phyloP scores from a whole-genome alignment of 768 basidiomycete species.

The Pleurotus eryngii region DNA sequence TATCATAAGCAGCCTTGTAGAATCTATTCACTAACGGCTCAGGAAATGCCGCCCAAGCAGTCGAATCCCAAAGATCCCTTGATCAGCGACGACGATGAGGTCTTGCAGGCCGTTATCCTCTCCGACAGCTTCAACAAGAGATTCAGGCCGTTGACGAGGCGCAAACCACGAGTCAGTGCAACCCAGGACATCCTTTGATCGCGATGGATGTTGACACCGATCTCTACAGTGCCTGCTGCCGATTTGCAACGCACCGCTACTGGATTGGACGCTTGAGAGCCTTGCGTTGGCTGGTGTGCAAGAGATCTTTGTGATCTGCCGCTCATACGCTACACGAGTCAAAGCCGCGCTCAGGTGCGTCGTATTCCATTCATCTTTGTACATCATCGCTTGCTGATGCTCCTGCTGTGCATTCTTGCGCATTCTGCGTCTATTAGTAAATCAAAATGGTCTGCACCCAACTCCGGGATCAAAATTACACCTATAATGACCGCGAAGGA shows the following conservation, averaged over 20 bases:
- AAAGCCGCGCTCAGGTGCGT: slow-evolving; percentile 81
- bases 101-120: slow-evolving; percentile 91
- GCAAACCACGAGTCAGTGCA: slow-evolving; percentile 75
- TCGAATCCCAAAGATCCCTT: slow-evolving; percentile 55
- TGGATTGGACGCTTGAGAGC: slow-evolving; percentile 97
- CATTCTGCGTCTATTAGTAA: slow-evolving; percentile 38
- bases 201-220: slow-evolving; percentile 12
- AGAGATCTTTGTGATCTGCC: slow-evolving; percentile 93
- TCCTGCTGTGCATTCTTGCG: slow-evolving; percentile 10
- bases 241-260: slow-evolving; percentile 87
- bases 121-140: slow-evolving; percentile 96
- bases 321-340: slow-evolving; percentile 85
- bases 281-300: slow-evolving; percentile 93
- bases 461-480: slow-evolving; percentile 76
- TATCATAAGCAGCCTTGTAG: too few species aligned
- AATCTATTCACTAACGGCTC: too few species aligned
- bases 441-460: slow-evolving; percentile 83
- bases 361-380: slow-evolving; percentile 6
- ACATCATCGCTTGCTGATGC: slow-evolving; percentile 10
- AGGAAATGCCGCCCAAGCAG: slow-evolving; percentile 64
- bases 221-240: slow-evolving; percentile 78
- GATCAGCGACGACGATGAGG: slow-evolving; percentile 73
- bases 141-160: slow-evolving; percentile 85
- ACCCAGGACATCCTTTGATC: slow-evolving; percentile 9
- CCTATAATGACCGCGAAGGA: slow-evolving; percentile 85